Conservation (phyloP, 1,284 basidiomycete species). For the Schizophyllum amplum region DNA sequence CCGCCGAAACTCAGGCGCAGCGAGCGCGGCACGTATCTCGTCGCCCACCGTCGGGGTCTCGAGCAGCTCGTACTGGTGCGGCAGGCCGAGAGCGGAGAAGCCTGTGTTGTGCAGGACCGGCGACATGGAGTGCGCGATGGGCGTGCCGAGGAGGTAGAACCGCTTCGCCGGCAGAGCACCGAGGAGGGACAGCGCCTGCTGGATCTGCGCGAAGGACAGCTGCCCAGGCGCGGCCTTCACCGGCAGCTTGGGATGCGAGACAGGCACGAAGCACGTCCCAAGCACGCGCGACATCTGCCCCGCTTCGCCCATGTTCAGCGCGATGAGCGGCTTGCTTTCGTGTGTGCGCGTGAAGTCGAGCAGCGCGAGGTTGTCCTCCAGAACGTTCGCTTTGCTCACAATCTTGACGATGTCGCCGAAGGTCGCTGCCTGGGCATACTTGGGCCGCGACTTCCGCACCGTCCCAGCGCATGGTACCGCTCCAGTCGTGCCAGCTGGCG, state of each 20-base stretch:
- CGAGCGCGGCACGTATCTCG: constrained; percentile 56
- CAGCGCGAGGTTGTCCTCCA: constrained; percentile 79
- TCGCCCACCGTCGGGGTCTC: constrained; percentile 69
- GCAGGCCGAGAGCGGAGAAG: constrained; percentile 76
- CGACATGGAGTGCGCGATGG: constrained; percentile 86
- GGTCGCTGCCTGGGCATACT: constrained; percentile 56
- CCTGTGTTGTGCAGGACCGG: constrained; percentile 91
- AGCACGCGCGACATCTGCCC: constrained; percentile 90
- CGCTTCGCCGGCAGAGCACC: constrained; percentile 67
- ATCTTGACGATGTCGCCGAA: constrained; percentile 91
- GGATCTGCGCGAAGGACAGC: constrained; percentile 81
- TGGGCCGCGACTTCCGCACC: constrained; percentile 57
- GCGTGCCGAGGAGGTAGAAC: constrained; percentile 86
- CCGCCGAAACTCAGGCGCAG: constrained; percentile 81
- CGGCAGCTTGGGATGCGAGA: constrained; percentile 84
- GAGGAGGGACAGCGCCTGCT: constrained; percentile 71
- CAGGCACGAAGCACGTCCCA: constrained; percentile 81
- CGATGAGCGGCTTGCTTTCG: constrained; percentile 74
- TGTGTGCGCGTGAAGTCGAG: constrained; percentile 54
- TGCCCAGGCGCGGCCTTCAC: constrained; percentile 89
- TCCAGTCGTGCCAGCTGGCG: constrained; percentile 94
- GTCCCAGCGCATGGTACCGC: constrained; percentile 80
- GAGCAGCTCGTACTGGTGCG: constrained; percentile 71
- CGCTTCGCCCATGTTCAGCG: constrained; percentile 87
- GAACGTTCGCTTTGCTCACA: constrained; percentile 72